Base-by-base conservation (phyloP, 352 stramenopile genomes). In the Globisporangium sylvaticum region DNA sequence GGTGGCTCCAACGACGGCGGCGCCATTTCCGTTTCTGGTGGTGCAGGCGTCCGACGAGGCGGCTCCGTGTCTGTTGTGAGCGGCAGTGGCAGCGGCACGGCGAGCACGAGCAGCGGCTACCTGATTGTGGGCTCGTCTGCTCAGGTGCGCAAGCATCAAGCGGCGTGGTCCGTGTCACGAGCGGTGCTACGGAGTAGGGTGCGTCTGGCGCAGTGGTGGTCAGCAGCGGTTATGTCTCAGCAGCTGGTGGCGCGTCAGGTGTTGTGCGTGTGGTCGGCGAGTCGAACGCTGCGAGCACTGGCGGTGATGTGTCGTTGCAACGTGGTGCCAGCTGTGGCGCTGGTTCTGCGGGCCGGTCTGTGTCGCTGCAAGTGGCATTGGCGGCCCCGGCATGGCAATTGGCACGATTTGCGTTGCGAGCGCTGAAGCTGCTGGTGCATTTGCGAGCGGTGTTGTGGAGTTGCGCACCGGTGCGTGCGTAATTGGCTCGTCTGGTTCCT, bases 41-140 rank as follows among this genome's bases (percentile, higher is more conserved):
- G 53, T 18, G 34, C 24, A 31, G 39, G 37, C 34, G 27, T 48
- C 4, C 27, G 5, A 25, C 39, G 34, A 54, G 55, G 63, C 39
- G 62, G 62, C 24, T 42, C 22, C 22, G 31, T 52, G 52, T 1
- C 6, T 50, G 25, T 53, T 22, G 4, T 4, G 25, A 63, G 37
- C 5, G 57, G 22, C 54, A 59, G 29, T 24, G 18, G 15, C 54
- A 59, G 24, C 8, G 69, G 68, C 14, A 39, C 66, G 58, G 62
- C 66, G 22, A 34, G 54, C 25, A 42, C 54, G 3, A 59, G 15
- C 12, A 60, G 29, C 29, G 54, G 54, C 54, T 9, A 46, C 54
- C 18, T 25, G 18, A 24, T 8, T 15, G 54, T 60, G 29, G n/a
- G 46, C 9, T 25, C 46, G 20, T 27, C 46, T 54, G 46, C 1